Evolutionary conservation across 2,329 filamentous ascomycete species (phyloP).

Genomic region (Cladosporium colombiae): DNA sequence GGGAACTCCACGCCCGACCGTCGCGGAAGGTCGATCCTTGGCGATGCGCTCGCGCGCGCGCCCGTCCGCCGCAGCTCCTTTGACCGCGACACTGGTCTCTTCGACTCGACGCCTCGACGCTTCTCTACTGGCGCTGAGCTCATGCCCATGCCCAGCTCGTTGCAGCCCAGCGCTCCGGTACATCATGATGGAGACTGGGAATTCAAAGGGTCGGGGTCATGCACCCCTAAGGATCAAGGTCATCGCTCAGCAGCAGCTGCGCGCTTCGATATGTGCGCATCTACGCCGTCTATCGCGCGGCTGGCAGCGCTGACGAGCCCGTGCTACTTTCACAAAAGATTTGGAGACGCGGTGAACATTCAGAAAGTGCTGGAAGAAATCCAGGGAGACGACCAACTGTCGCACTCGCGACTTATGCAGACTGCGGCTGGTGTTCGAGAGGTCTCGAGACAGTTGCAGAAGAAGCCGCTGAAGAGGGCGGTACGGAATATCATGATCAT

Average conservation of each 20-base stretch:
- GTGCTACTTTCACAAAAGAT: conserved; percentile 96
- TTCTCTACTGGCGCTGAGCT: conserved; percentile 37
- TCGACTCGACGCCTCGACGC: conserved; percentile 36
- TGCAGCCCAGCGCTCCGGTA: conserved; percentile 26
- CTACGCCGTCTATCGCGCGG: conserved; percentile 35
- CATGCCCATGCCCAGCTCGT: conserved; percentile 33
- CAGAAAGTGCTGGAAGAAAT: conserved; percentile 95
- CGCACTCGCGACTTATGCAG: conserved; percentile 89
- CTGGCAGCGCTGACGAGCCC: conserved; percentile 80
- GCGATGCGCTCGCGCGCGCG: conserved; percentile 31
- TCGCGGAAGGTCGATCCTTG: conserved; percentile 23
- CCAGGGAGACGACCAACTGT: conserved; percentile 81
- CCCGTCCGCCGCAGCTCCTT: conserved; percentile 36
- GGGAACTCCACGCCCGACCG: conserved; percentile 16
- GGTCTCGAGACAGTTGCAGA: conserved; percentile 91
- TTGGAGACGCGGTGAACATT: conserved; percentile 94
- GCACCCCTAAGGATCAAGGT: conserved; percentile 31
- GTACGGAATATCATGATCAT: conserved; percentile 97
- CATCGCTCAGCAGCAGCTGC: conserved; percentile 31
- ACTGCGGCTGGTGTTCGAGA: conserved; percentile 94
- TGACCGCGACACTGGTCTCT: conserved; percentile 33
- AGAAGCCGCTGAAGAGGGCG: conserved; percentile 85
- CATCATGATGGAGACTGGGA: conserved; percentile 29
- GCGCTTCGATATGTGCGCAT: conserved; percentile 32
- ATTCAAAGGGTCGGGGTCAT: conserved; percentile 15